These are phyloP conservation scores for Venturiaceae sp. DNA, from an alignment of 2,329 filamentous ascomycete species.

Conservation along the genomic window DNA sequence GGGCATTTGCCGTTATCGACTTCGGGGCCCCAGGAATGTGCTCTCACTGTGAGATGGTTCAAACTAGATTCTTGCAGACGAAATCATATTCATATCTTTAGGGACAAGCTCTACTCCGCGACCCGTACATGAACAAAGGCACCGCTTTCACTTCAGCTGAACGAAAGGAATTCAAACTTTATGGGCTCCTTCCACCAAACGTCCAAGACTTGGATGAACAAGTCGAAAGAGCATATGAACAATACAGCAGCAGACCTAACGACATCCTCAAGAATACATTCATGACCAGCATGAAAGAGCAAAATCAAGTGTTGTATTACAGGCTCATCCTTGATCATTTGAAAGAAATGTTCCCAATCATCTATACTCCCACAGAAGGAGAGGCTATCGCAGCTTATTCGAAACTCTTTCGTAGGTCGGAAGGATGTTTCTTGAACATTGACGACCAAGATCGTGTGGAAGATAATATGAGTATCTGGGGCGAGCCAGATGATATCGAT, in stretches of 20 bases:
- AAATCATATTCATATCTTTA: background rate
- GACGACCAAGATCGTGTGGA: conserved; percentile 56
- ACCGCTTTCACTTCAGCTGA: conserved; percentile 66
- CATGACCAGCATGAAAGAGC: conserved; percentile 73
- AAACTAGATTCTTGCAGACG: background rate
- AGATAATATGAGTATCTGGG: conserved; percentile 58
- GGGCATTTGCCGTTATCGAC: conserved; percentile 8
- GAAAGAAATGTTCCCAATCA: conserved; percentile 81
- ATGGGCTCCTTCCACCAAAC: conserved; percentile 62
- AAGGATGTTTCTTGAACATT: conserved; percentile 75
- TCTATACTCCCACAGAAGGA: conserved; percentile 85
- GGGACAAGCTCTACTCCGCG: conserved; percentile 45
- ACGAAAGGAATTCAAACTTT: conserved; percentile 57
- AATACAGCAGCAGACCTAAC: conserved; percentile 55
- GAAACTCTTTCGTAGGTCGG: conserved; percentile 56
- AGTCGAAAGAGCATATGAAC: conserved; percentile 65
- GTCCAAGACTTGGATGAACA: conserved; percentile 71
- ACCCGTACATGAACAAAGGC: conserved; percentile 71
- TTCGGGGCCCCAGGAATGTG: conserved; percentile 6
- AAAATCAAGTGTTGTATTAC: conserved; percentile 78
- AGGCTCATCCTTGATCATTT: conserved; percentile 70
- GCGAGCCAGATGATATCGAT: conserved; percentile 64
- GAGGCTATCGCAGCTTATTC: conserved; percentile 84
- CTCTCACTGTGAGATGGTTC: background rate
- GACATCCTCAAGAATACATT: conserved; percentile 80